Evolutionary conservation across 768 basidiomycete species (phyloP).

Genomic region (Pulveroboletus ravenelii): DNA sequence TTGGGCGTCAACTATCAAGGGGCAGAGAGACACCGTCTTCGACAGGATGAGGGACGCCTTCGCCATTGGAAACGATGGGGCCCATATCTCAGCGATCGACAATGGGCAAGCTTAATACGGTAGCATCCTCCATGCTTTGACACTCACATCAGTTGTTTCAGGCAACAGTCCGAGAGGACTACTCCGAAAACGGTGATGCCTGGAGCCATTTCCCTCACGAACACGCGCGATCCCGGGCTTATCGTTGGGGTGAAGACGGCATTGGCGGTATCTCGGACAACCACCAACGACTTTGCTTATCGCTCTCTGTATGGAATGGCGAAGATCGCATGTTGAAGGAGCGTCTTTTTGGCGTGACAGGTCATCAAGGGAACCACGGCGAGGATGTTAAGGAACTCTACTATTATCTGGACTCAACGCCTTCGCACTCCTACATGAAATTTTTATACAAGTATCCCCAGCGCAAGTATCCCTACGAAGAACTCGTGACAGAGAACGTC

Average conservation of each 20-base stretch:
- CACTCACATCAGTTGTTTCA: conserved; percentile 31
- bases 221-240: conserved; percentile 88
- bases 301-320: conserved; percentile 91
- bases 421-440: conserved; percentile 99
- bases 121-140: neutral
- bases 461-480: conserved; percentile 86
- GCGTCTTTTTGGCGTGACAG: conserved; percentile 92
- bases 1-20: conserved; percentile 74
- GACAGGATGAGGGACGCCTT: conserved; percentile 73
- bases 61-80: conserved; percentile 99
- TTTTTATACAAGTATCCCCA: conserved; percentile 99
- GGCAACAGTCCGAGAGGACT: conserved; percentile 99
- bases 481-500: conserved; percentile 81
- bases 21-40: conserved; percentile 78
- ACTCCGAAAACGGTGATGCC: conserved; percentile 92
- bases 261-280: conserved; percentile 97
- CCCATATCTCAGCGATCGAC: conserved; percentile 93
- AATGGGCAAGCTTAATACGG: conserved; percentile 70
- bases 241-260: conserved; percentile 99
- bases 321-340: conserved; percentile 94
- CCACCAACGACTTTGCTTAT: conserved; percentile 89
- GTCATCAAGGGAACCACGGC: conserved; percentile 97
- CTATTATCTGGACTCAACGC: conserved; percentile 97
- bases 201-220: conserved; percentile 96
- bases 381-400: conserved; percentile 99